Evolutionary conservation across 352 stramenopile species (phyloP).

Genomic region (Globisporangium acanthophoron): DNA sequence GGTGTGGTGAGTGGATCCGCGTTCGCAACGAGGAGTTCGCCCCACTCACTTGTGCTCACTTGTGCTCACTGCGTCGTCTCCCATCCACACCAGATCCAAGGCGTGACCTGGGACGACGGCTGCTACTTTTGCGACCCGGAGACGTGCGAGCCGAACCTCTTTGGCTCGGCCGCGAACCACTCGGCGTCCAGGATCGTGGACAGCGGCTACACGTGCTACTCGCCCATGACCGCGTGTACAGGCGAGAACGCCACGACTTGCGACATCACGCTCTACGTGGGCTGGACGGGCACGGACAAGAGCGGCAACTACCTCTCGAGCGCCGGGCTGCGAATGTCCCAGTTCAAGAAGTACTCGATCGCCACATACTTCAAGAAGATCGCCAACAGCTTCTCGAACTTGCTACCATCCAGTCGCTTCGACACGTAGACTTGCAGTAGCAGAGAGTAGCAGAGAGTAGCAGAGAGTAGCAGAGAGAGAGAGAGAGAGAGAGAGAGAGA

Average conservation of each 20-base stretch:
- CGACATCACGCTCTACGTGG: slow-evolving; percentile 71
- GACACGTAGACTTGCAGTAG: slow-evolving; percentile 15
- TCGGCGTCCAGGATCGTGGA: slow-evolving; percentile 36
- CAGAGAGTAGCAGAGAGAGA: no score
- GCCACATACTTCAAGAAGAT: slow-evolving; percentile 69
- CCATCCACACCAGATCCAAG: slow-evolving; percentile 36
- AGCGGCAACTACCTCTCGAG: slow-evolving; percentile 79
- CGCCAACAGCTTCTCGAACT: slow-evolving; percentile 37
- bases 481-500: no score
- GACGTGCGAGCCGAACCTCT: slow-evolving; percentile 67
- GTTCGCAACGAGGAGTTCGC: not conserved
- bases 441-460: no score
- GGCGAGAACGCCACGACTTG: slow-evolving; percentile 41
- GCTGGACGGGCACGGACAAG: slow-evolving; percentile 74
- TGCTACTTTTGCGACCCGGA: slow-evolving; percentile 67
- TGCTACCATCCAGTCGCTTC: slow-evolving; percentile 43
- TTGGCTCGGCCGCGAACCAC: slow-evolving; percentile 41
- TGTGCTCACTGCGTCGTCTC: not conserved
- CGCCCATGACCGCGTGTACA: slow-evolving; percentile 24
- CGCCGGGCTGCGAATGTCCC: slow-evolving; percentile 68
- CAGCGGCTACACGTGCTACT: slow-evolving; percentile 65
- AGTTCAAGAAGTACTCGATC: slow-evolving; percentile 84
- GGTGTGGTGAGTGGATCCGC: slow-evolving; percentile 22
- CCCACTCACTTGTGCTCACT: not conserved
- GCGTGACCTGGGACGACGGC: slow-evolving; percentile 76